Evolutionary conservation across 257 asterid species (phyloP).

Genomic region (Craterostigma plantagineum): DNA sequence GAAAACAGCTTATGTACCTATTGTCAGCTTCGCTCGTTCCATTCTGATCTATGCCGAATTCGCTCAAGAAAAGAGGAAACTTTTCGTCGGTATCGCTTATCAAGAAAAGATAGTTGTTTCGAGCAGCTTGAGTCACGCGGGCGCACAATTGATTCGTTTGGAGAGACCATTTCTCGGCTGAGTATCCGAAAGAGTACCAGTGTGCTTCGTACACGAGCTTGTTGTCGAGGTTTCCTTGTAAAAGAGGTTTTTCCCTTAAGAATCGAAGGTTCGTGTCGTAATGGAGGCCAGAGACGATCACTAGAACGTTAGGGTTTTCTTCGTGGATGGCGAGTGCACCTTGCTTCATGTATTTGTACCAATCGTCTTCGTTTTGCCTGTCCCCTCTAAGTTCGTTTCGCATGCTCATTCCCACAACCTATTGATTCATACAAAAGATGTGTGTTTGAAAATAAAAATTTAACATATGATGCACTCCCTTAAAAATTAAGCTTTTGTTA

Average conservation of each 20-base stretch:
- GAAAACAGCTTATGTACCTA: constrained; percentile 21
- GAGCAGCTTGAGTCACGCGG: not conserved
- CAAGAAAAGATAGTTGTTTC: constrained; percentile 17
- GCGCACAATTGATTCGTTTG: constrained; percentile 20
- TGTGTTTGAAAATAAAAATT: too few species aligned
- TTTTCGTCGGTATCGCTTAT: constrained; percentile 7
- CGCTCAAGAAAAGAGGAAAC: constrained; percentile 43
- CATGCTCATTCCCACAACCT: constrained; percentile 61
- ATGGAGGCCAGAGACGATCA: constrained; percentile 43
- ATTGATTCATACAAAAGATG: not conserved
- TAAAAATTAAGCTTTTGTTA: too few species aligned
- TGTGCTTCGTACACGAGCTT: constrained; percentile 60
- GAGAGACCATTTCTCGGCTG: constrained; percentile 12
- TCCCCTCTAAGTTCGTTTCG: constrained; percentile 62
- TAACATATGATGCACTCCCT: too few species aligned
- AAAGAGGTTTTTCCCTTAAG: constrained; percentile 17
- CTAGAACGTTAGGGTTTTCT: constrained; percentile 26
- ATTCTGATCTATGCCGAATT: constrained; percentile 37
- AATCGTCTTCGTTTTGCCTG: constrained; percentile 17
- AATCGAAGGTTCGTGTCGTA: constrained; percentile 23
- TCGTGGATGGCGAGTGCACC: constrained; percentile 38
- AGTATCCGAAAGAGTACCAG: constrained; percentile 28
- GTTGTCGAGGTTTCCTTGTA: constrained; percentile 10
- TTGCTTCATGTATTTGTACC: constrained; percentile 37
- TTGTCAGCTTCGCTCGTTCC: constrained; percentile 25